Conservation (phyloP, 805 yeast genomes). For the Monosporozyma servazzii region DNA sequence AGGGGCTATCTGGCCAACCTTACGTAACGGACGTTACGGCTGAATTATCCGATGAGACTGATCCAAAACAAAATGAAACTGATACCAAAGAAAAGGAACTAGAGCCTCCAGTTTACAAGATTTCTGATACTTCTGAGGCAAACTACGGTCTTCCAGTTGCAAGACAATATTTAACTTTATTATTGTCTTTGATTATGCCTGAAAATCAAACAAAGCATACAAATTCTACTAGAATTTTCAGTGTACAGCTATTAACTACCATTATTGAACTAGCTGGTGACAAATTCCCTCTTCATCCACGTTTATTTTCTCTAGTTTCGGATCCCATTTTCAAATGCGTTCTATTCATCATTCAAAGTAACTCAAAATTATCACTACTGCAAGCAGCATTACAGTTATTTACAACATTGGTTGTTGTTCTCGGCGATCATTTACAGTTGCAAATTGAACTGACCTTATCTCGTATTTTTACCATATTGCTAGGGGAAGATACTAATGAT, state of each 20-base stretch:
- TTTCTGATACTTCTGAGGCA: slow-evolving; percentile 12
- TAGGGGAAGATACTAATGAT: slow-evolving; percentile 7
- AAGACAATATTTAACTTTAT: slow-evolving; percentile 64
- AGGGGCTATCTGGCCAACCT: background rate
- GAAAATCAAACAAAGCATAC: slow-evolving; percentile 76
- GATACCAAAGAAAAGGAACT: slow-evolving; percentile 5
- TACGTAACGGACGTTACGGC: background rate
- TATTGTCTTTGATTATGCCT: slow-evolving; percentile 74
- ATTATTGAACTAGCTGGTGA: slow-evolving; percentile 78
- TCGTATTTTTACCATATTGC: slow-evolving; percentile 51
- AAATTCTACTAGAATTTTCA: slow-evolving; percentile 78
- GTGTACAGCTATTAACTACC: slow-evolving; percentile 62
- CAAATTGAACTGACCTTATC: slow-evolving; percentile 71
- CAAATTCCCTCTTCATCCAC: slow-evolving; percentile 48
- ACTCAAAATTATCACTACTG: slow-evolving; percentile 61
- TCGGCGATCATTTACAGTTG: slow-evolving; percentile 57
- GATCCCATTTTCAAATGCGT: slow-evolving; percentile 82
- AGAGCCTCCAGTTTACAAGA: slow-evolving; percentile 1
- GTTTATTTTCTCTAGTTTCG: slow-evolving; percentile 57
- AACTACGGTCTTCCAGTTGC: slow-evolving; percentile 69
- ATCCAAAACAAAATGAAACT: slow-evolving; percentile 3
- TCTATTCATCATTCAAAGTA: slow-evolving; percentile 64
- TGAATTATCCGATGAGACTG: background rate
- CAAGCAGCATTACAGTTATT: slow-evolving; percentile 70
- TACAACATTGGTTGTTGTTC: slow-evolving; percentile 57